Evolutionary conservation across 2,329 filamentous ascomycete genomes (phyloP), one percentile per base, ranked within the genome.

Genomic region (Claviceps capensis): DNA sequence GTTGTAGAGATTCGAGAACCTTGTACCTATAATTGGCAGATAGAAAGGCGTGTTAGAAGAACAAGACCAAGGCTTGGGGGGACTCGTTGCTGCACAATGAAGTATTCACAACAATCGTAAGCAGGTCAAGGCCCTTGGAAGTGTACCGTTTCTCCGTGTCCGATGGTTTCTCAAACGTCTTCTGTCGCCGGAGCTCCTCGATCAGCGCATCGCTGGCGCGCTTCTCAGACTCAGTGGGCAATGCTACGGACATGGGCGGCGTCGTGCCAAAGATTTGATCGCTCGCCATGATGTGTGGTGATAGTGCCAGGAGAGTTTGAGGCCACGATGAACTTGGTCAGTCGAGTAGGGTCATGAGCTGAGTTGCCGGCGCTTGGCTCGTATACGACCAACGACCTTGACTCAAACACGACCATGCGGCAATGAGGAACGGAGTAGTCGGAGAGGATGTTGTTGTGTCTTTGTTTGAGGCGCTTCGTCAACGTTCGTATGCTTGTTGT

Each of bases 131-230:
- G 13, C 42, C 22, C 11, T 23, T 5, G 9, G 16, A 22, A 19
- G 11, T 38, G 44, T 69, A 88, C 87, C 90, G 84, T 66, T 86
- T 88, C 56, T 88, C 78, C 3, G 88, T 95, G 64, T 94, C 93
- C 44, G 86, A 77, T 14, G 82, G 78, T 50, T 80, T 81, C 69
- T 97, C 93, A 61, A 95, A 98, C 50, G 93, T 95, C 69, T 94
- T 91, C 69, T 96, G 87, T 42, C 76, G 76, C 65, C 88, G 88
- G 55, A 98, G 72, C 69, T 96, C 90, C 52, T 86, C 81, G 52
- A 95, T 78, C 45, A 98, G 78, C 52, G 83, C 76, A 58, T 88
- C 83, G 60, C 88, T 94, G 49, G 85, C 79, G 57, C 83, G 77
- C 52, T 85, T 79, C 66, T 98, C 91, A 40, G 78, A 72, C 52